Percentiles rank a stretch among this genome's conserved stretches.
Evolutionary conservation across 148 eudicot species (phyloP).

Genomic region (Polygonum aviculare): DNA sequence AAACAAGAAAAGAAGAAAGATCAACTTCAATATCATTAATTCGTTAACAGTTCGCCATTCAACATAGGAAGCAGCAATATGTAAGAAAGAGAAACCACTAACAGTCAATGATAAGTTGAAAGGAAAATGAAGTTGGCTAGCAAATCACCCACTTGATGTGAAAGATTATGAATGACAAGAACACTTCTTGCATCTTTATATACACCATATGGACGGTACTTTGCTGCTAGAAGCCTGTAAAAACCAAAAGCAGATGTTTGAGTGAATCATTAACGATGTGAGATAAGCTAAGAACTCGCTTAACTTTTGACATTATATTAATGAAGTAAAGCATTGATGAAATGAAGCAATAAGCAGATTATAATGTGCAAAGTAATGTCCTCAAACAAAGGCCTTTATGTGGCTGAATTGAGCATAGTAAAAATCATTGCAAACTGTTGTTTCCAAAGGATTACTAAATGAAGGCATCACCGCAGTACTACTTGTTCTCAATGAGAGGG

Average conservation of each 20-base stretch:
- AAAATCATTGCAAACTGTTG: neutral
- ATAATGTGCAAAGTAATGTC: neutral
- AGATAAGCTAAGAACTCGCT: neutral
- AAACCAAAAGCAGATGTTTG: neutral
- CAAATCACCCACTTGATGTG: slow-evolving; percentile 63
- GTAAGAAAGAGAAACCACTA: neutral
- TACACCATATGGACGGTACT: slow-evolving; percentile 94
- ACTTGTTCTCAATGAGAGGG: neutral
- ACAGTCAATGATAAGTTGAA: neutral
- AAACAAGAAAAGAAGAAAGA: neutral
- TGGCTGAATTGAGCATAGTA: neutral
- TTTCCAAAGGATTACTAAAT: neutral
- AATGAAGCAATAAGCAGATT: neutral
- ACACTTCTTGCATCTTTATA: slow-evolving; percentile 91
- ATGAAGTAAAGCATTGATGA: too few species aligned
- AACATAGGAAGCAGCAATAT: neutral
- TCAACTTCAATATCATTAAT: neutral
- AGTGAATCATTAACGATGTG: neutral
- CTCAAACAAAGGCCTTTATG: neutral
- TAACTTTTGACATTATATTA: too few species aligned
- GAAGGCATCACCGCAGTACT: neutral
- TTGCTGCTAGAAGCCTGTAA: slow-evolving; percentile 82
- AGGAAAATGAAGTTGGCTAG: neutral
- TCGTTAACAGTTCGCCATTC: neutral
- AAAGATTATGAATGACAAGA: slow-evolving; percentile 79